phyloP scores from a whole-genome alignment of 129 eudicot species.

The Gnaphalium uliginosum region DNA sequence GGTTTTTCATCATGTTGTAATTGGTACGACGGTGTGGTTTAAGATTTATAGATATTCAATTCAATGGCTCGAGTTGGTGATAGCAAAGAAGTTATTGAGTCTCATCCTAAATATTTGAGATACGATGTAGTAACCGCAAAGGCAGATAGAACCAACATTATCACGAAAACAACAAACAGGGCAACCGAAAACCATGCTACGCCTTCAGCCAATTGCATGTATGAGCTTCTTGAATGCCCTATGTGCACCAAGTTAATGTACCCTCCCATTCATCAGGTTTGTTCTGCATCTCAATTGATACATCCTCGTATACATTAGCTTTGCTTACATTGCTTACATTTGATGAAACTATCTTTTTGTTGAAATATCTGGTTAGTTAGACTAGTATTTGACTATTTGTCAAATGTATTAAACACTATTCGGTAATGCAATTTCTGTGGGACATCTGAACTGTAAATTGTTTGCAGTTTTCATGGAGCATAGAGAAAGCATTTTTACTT shows the following conservation, averaged over 20 bases:
- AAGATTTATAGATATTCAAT: conserved; percentile 16
- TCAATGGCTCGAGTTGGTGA: conserved; percentile 36
- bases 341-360: background rate
- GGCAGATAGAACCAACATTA: conserved; percentile 16
- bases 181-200: conserved; percentile 18
- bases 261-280: conserved; percentile 53
- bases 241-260: conserved; percentile 44
- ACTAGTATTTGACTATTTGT: background rate
- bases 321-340: background rate
- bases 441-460: background rate
- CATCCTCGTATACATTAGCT: background rate
- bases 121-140: conserved; percentile 32
- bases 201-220: conserved; percentile 32
- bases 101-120: conserved; percentile 31
- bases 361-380: conserved; percentile 2
- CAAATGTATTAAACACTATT: background rate
- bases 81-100: conserved; percentile 38
- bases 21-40: background rate
- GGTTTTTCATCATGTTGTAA: conserved; percentile 11
- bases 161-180: conserved; percentile 16
- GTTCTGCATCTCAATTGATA: background rate
- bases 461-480: background rate
- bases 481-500: background rate
- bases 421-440: background rate
- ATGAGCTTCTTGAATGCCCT: conserved; percentile 47